These are phyloP conservation scores for Coniosporium tulheliwenetii DNA, from an alignment of 2,329 filamentous ascomycete species.

Conservation along the genomic window DNA sequence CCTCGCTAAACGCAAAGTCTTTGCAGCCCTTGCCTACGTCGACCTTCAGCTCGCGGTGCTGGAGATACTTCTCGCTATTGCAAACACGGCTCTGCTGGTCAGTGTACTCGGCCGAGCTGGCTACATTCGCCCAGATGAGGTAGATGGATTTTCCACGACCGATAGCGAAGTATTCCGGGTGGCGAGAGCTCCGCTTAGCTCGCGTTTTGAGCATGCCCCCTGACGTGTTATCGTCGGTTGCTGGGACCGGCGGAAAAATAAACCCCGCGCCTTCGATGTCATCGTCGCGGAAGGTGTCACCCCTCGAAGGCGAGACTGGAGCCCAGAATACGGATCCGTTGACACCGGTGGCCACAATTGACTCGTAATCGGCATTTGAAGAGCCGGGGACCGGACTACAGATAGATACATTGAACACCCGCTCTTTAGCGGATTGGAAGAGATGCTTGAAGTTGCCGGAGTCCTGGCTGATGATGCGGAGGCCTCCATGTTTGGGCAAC, in stretches of 20 bases:
- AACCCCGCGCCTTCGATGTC: conserved; percentile 76
- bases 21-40: conserved; percentile 96
- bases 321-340: conserved; percentile 97
- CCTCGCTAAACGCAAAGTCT: conserved; percentile 94
- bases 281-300: conserved; percentile 64
- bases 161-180: conserved; percentile 89
- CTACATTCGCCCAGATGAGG: conserved; percentile 53
- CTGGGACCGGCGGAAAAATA: conserved; percentile 71
- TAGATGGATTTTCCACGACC: conserved; percentile 93
- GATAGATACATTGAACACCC: conserved; percentile 85
- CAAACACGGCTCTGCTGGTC: conserved; percentile 43
- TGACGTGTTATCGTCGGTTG: conserved; percentile 78
- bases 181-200: conserved; percentile 73
- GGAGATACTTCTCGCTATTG: conserved; percentile 75
- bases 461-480: conserved; percentile 87
- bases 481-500: conserved; percentile 80
- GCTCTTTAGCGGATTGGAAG: conserved; percentile 80
- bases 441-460: conserved; percentile 84
- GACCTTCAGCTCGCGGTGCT: conserved; percentile 80
- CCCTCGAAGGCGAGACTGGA: conserved; percentile 58
- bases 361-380: conserved; percentile 48
- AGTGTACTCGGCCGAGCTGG: conserved; percentile 33
- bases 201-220: conserved; percentile 92
- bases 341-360: conserved; percentile 81
- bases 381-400: conserved; percentile 40